Evolutionary conservation across 2,329 filamentous ascomycete genomes (phyloP).

Genomic region (Fusarium succisae): DNA sequence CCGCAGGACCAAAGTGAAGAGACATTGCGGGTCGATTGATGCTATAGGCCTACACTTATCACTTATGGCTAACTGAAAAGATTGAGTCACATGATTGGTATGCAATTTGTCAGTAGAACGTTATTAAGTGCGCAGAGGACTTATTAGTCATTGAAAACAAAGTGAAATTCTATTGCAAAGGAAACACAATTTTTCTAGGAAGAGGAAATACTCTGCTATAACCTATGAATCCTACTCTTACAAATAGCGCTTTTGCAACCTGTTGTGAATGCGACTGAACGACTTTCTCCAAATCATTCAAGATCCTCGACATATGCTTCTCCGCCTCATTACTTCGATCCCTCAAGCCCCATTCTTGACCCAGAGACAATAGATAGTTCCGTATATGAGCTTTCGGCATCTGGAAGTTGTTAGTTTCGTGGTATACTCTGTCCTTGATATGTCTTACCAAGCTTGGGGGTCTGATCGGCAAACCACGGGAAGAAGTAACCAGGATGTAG

Average conservation of each 20-base stretch:
- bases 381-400: not conserved
- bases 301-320: accelerated
- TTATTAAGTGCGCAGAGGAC: not conserved
- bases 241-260: accelerated
- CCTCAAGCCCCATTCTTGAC: not conserved
- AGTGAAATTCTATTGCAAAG: too few relatives aligned
- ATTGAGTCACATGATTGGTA: not conserved
- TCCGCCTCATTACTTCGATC: not conserved
- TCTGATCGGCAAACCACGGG: not conserved
- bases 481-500: constrained; percentile 1
- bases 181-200: accelerated
- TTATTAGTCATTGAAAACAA: accelerated
- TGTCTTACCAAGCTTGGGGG: not conserved
- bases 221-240: accelerated
- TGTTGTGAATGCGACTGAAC: accelerated
- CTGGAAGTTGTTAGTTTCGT: not conserved
- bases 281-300: accelerated
- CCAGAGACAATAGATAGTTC: not conserved
- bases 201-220: accelerated
- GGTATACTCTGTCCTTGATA: accelerated
- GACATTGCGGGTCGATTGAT: accelerated
- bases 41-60: accelerated
- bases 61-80: accelerated
- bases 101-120: accelerated
- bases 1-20: not conserved